phyloP scores from a whole-genome alignment of 371 early-diverging fungal species.

The Actinomortierella wolfii region DNA sequence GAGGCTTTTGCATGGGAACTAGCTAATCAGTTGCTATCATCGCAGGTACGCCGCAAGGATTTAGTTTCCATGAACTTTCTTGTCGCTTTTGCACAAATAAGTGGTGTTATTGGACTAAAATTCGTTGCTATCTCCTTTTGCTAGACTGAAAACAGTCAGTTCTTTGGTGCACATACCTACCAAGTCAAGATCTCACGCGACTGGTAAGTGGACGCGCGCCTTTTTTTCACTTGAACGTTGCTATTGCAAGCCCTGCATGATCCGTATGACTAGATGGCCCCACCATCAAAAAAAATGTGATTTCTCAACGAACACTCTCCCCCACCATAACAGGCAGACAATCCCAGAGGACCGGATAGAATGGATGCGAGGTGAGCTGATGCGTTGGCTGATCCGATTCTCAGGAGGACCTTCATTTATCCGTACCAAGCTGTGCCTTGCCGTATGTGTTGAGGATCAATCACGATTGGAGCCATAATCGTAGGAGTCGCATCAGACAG shows the following conservation, averaged over 20 bases:
- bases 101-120: too few relatives aligned
- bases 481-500: background rate
- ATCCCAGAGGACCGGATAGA: constrained; percentile 63
- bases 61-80: background rate
- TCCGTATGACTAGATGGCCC: background rate
- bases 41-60: constrained; percentile 46
- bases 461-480: too few relatives aligned
- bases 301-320: too few relatives aligned
- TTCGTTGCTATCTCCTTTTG: constrained; percentile 1
- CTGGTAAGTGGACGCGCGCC: constrained; percentile 54
- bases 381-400: constrained; percentile 63
- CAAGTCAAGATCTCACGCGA: constrained; percentile 81
- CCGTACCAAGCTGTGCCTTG: constrained; percentile 73
- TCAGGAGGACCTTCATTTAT: constrained; percentile 69
- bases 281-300: too few relatives aligned
- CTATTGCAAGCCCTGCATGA: too few relatives aligned
- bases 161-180: constrained; percentile 87
- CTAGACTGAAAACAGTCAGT: constrained; percentile 70
- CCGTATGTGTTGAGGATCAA: constrained; percentile 52
- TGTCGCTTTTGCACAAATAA: background rate
- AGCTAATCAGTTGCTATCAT: constrained; percentile 65
- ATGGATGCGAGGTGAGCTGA: constrained; percentile 66
- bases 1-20: constrained; percentile 77
- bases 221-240: too few relatives aligned
- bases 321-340: constrained; percentile 61